These are phyloP conservation scores for Begonia peltatifolia DNA, from an alignment of 306 rosid species.

Conservation along the genomic window DNA sequence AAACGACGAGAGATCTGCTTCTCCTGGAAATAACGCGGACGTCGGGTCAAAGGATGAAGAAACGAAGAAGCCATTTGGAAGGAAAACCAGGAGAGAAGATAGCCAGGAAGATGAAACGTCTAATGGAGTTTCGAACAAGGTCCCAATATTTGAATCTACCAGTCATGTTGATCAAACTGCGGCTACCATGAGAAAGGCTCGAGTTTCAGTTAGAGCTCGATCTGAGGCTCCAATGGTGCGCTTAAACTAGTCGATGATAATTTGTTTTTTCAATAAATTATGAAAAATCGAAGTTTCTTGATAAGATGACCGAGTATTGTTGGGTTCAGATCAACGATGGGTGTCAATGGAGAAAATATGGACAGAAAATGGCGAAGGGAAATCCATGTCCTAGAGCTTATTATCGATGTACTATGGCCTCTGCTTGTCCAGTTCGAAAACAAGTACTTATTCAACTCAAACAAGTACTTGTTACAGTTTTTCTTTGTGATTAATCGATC, in stretches of 20 bases:
- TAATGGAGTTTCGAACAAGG: slow-evolving; percentile 17
- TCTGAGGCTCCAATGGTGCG: slow-evolving; percentile 57
- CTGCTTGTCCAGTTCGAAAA: slow-evolving; percentile 65
- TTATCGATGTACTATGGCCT: slow-evolving; percentile 60
- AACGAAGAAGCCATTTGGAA: no score
- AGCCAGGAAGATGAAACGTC: slow-evolving; percentile 6
- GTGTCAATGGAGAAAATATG: slow-evolving; percentile 86
- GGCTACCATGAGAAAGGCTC: slow-evolving; percentile 54
- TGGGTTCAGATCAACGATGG: slow-evolving; percentile 53
- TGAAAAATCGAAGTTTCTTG: no score
- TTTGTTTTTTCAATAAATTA: slow-evolving; percentile 5
- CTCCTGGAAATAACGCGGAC: neutral
- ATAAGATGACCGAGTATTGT: no score
- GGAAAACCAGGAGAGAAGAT: no score
- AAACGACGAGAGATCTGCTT: neutral
- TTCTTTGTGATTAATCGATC: neutral
- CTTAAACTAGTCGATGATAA: no score
- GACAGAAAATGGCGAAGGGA: slow-evolving; percentile 77
- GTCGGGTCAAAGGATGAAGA: no score
- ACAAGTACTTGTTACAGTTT: neutral
- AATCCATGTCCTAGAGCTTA: slow-evolving; percentile 78
- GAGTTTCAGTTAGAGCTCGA: slow-evolving; percentile 63
- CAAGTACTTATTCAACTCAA: slow-evolving; percentile 24
- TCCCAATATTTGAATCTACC: slow-evolving; percentile 33
- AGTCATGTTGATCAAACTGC: slow-evolving; percentile 38